Conservation (phyloP, 1,284 basidiomycete genomes). For the Malassezia restricta region DNA sequence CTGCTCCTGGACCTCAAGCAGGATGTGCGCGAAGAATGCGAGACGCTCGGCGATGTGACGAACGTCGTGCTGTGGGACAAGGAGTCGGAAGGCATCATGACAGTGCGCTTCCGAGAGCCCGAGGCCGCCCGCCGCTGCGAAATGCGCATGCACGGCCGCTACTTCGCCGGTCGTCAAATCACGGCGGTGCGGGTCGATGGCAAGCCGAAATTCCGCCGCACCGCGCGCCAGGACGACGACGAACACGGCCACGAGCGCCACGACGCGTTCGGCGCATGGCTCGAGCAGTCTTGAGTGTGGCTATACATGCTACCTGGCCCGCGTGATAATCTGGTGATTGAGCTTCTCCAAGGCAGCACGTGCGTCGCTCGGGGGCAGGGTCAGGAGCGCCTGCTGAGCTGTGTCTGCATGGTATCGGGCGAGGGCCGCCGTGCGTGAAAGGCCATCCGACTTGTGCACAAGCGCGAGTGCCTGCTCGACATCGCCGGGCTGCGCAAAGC, state of each 20-base stretch:
- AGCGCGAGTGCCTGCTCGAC: slow-evolving; percentile 58
- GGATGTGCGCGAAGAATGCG: slow-evolving; percentile 88
- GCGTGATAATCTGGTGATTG: slow-evolving; percentile 31
- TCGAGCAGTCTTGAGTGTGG: slow-evolving; percentile 5
- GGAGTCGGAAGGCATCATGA: slow-evolving; percentile 88
- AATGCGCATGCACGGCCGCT: slow-evolving; percentile 89
- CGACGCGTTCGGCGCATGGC: slow-evolving; percentile 27
- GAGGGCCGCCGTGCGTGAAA: slow-evolving; percentile 33
- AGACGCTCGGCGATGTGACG: slow-evolving; percentile 76
- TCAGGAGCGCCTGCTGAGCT: slow-evolving; percentile 22
- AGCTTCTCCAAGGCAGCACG: slow-evolving; percentile 31
- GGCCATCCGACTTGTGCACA: slow-evolving; percentile 27
- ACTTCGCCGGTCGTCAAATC: slow-evolving; percentile 72
- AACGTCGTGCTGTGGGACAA: slow-evolving; percentile 94
- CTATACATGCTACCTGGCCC: slow-evolving; percentile 23
- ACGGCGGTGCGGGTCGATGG: slow-evolving; percentile 69
- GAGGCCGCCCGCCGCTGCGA: slow-evolving; percentile 58
- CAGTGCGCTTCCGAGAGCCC: slow-evolving; percentile 82
- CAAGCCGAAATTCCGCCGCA: slow-evolving; percentile 60
- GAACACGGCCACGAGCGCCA: slow-evolving; percentile 11
- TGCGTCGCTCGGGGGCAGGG: slow-evolving; percentile 31
- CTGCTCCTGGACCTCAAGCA: slow-evolving; percentile 85
- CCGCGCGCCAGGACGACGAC: slow-evolving; percentile 14
- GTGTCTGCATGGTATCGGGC: slow-evolving; percentile 33
- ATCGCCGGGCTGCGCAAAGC: slow-evolving; percentile 71